These are phyloP conservation scores for Cordyceps cateniannulata DNA, from an alignment of 2,329 filamentous ascomycete species.

Conservation along the genomic window DNA sequence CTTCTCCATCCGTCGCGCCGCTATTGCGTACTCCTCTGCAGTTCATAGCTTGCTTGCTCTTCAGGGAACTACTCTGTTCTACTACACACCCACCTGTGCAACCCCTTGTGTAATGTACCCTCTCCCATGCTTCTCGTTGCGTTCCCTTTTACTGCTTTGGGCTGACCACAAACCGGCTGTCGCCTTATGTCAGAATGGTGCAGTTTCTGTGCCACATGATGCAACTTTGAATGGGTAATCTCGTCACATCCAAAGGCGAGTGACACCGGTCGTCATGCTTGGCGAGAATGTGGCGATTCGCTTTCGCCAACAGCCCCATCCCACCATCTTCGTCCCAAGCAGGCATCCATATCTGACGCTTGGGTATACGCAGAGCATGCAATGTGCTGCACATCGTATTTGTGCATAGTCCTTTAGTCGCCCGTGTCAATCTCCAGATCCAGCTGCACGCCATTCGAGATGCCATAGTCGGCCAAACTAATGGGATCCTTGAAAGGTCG, in stretches of 20 bases:
- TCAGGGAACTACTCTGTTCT: background rate
- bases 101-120: background rate
- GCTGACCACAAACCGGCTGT: background rate
- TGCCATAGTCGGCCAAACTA: conserved; percentile 85
- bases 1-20: background rate
- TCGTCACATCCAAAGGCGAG: background rate
- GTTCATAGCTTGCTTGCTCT: background rate
- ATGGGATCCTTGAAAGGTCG: conserved; percentile 89
- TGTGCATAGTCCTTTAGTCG: conserved; percentile 34
- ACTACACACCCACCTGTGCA: background rate
- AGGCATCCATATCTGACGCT: background rate
- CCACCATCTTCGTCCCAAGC: background rate
- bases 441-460: conserved; percentile 77
- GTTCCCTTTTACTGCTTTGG: background rate
- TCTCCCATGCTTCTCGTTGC: background rate
- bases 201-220: background rate
- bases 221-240: background rate
- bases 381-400: background rate
- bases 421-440: conserved; percentile 57
- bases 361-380: background rate
- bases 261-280: background rate
- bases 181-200: background rate
- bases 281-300: background rate
- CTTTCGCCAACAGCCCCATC: background rate
- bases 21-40: background rate